Conservation (phyloP, 2,329 filamentous ascomycete species). For the Diatrype stigma region DNA sequence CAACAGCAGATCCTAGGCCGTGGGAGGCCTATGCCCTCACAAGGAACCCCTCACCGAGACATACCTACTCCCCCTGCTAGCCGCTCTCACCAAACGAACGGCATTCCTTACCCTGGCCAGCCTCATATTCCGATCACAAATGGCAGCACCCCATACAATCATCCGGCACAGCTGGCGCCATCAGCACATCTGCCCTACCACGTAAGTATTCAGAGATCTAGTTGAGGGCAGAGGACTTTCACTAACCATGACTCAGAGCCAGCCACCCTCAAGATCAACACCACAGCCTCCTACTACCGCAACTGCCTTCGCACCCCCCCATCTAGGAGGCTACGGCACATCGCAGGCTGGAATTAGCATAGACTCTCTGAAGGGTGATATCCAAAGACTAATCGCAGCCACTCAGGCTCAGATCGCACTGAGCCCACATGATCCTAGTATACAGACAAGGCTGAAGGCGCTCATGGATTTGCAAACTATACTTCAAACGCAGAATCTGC, state of each 20-base stretch:
- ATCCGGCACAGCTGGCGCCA: constrained; percentile 16
- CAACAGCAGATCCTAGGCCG: constrained; percentile 53
- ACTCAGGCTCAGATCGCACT: constrained; percentile 71
- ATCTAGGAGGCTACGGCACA: constrained; percentile 33
- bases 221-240: not conserved
- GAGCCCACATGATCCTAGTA: constrained; percentile 69
- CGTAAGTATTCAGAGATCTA: constrained; percentile 19
- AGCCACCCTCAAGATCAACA: constrained; percentile 32
- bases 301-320: constrained; percentile 39
- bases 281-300: constrained; percentile 34
- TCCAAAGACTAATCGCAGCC: constrained; percentile 70
- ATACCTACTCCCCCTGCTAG: constrained; percentile 68
- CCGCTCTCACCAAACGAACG: constrained; percentile 30
- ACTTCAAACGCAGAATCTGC: constrained; percentile 72
- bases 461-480: constrained; percentile 80
- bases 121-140: constrained; percentile 35
- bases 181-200: constrained; percentile 28
- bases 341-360: constrained; percentile 52
- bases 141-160: constrained; percentile 23
- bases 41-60: constrained; percentile 58
- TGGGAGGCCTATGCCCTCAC: constrained; percentile 48
- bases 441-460: constrained; percentile 77
- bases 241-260: constrained; percentile 13
- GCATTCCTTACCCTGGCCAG: constrained; percentile 23
- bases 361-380: constrained; percentile 76